phyloP scores from a whole-genome alignment of 805 yeast species.

The Tetrapisispora pingtungensis region DNA sequence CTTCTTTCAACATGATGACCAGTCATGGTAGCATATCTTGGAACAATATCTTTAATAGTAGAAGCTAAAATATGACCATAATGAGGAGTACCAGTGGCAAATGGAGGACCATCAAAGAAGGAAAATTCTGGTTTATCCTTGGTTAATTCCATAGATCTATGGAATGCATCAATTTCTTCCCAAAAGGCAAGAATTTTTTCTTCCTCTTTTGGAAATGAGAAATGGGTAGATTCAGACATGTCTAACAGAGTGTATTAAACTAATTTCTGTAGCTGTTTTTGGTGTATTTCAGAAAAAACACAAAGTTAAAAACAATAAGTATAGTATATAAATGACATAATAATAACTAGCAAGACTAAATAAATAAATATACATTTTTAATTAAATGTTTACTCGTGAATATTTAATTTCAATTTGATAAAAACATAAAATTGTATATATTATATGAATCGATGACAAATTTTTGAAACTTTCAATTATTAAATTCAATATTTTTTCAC shows the following conservation, averaged over 20 bases:
- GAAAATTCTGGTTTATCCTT: conserved; percentile 81
- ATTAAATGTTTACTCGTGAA: too few species aligned
- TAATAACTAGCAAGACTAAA: too few species aligned
- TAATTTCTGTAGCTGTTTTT: neutral
- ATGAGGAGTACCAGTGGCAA: conserved; percentile 99
- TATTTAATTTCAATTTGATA: too few species aligned
- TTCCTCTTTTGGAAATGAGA: conserved; percentile 84
- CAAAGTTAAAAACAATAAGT: neutral
- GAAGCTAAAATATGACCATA: conserved; percentile 97
- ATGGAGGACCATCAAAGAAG: conserved; percentile 98
- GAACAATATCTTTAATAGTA: conserved; percentile 93
- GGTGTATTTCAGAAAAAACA: too few species aligned
- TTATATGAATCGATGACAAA: too few species aligned
- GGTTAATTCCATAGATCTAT: conserved; percentile 69
- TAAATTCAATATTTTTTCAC: too few species aligned
- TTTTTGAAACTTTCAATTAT: too few species aligned
- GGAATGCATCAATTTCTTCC: conserved; percentile 93
- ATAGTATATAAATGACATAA: too few species aligned
- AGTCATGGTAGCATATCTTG: conserved; percentile 96
- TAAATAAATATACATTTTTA: too few species aligned
- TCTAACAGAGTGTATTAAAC: neutral
- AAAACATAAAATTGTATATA: too few species aligned
- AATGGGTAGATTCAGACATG: conserved; percentile 34
- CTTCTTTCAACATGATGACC: conserved; percentile 94
- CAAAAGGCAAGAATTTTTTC: conserved; percentile 70